These are phyloP conservation scores for Warburgia ugandensis DNA, from an alignment of 164 flowering plant genomes.

Conservation along the genomic window DNA sequence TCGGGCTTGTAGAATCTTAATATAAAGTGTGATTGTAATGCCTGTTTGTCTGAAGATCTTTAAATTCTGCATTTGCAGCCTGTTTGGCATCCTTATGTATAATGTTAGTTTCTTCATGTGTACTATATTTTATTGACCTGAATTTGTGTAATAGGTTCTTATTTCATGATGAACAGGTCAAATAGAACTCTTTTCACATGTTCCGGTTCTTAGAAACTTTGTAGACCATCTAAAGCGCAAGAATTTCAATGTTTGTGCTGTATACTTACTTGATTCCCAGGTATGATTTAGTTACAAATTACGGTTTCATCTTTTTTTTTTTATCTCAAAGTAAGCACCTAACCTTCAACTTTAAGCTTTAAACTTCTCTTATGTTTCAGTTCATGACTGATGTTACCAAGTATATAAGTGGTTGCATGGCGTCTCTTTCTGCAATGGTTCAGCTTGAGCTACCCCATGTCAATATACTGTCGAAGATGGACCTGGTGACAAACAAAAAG, in stretches of 20 bases:
- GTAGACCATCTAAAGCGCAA: constrained; percentile 84
- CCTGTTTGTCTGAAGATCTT: too few relatives aligned
- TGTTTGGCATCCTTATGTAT: too few relatives aligned
- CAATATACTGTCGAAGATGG: constrained; percentile 94
- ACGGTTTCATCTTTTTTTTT: background rate
- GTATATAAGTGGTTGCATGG: constrained; percentile 96
- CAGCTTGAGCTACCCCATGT: constrained; percentile 95
- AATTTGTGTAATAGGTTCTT: background rate
- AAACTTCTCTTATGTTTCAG: constrained; percentile 24
- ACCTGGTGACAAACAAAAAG: constrained; percentile 71
- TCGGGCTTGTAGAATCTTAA: too few relatives aligned
- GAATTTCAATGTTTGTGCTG: constrained; percentile 88
- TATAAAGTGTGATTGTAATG: too few relatives aligned
- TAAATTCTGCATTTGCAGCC: too few relatives aligned
- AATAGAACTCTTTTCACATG: constrained; percentile 88
- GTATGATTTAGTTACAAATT: too few relatives aligned
- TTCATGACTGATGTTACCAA: constrained; percentile 96
- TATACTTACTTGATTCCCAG: constrained; percentile 97
- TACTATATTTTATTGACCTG: background rate
- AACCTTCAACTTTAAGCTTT: background rate
- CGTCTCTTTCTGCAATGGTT: constrained; percentile 95
- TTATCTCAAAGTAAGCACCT: background rate
- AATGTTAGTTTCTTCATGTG: too few relatives aligned
- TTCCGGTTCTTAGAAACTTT: constrained; percentile 76
- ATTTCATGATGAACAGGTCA: constrained; percentile 44